Percentiles rank a stretch among this genome's conserved stretches.
These are phyloP conservation scores for Ophiosphaerella narmari DNA, from an alignment of 2,329 filamentous ascomycete species.

Conservation along the genomic window DNA sequence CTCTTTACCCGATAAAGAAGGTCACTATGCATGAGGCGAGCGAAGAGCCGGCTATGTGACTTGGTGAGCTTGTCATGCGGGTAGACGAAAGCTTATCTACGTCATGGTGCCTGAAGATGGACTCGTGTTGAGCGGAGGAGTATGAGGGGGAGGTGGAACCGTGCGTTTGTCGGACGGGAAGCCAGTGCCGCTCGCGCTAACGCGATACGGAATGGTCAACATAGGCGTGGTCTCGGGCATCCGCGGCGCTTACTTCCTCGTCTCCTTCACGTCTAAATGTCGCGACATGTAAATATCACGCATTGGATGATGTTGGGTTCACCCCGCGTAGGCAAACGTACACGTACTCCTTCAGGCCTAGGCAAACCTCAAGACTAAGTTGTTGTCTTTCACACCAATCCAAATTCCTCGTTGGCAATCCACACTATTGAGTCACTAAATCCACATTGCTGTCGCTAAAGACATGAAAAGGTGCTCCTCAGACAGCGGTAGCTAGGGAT, in stretches of 20 bases:
- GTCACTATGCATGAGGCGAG: conserved; percentile 12
- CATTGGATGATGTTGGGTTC: no score
- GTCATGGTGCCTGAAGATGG: conserved; percentile 14
- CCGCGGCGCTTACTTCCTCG: neutral
- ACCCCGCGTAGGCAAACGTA: no score
- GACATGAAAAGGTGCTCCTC: no score
- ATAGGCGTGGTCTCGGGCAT: neutral
- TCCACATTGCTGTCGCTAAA: no score
- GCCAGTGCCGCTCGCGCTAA: neutral
- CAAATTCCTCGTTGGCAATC: no score
- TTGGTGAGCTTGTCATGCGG: conserved; percentile 13
- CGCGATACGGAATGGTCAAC: neutral
- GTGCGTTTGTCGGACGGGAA: neutral
- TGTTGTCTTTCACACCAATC: no score
- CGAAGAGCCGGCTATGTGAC: conserved; percentile 13
- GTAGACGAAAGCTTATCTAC: conserved; percentile 21
- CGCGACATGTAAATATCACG: no score
- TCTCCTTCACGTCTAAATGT: neutral
- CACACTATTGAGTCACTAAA: no score
- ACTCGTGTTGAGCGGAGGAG: neutral
- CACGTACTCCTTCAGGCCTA: no score
- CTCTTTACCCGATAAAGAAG: conserved; percentile 20
- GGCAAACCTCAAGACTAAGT: no score
- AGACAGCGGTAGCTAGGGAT: no score
- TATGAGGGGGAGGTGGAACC: conserved; percentile 1